Percentiles rank a stretch among this genome's conserved stretches.
These are phyloP conservation scores for Neopestalotiopsis clavispora DNA, from an alignment of 2,329 filamentous ascomycete genomes.

Conservation along the genomic window DNA sequence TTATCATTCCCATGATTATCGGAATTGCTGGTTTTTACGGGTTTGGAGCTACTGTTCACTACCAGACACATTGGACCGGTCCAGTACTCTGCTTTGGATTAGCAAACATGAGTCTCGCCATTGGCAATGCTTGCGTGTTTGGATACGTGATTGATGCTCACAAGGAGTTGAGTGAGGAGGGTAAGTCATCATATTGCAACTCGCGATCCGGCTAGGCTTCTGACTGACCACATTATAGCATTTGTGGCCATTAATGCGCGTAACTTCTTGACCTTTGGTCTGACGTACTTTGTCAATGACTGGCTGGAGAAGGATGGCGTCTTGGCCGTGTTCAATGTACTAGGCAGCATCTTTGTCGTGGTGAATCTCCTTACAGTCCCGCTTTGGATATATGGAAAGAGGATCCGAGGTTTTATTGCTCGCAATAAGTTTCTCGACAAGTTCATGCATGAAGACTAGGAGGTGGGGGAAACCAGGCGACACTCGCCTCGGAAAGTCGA, in stretches of 20 bases:
- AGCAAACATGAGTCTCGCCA: constrained; percentile 52
- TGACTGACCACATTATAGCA: constrained; percentile 31
- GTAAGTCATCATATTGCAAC: constrained; percentile 20
- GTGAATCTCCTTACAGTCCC: constrained; percentile 52
- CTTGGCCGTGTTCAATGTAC: constrained; percentile 42
- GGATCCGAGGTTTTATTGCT: constrained; percentile 46
- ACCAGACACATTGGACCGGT: constrained; percentile 51
- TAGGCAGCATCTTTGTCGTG: constrained; percentile 45
- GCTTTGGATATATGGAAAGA: constrained; percentile 55
- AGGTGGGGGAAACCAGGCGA: too few species aligned
- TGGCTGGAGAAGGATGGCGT: constrained; percentile 42
- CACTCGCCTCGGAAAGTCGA: too few species aligned
- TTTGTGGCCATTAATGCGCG: constrained; percentile 57
- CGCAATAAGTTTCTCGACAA: constrained; percentile 35
- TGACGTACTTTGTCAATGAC: constrained; percentile 49
- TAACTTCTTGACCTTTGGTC: constrained; percentile 51
- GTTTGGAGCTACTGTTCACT: constrained; percentile 50
- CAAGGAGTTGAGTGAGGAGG: constrained; percentile 49
- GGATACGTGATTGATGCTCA: constrained; percentile 56
- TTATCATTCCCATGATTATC: constrained; percentile 44
- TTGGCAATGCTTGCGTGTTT: constrained; percentile 52
- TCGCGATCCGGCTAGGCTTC: neutral
- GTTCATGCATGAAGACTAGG: constrained; percentile 17
- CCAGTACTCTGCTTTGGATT: constrained; percentile 53
- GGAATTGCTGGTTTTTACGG: constrained; percentile 52